Conservation (phyloP, 2,329 filamentous ascomycete species). For the Diaporthe ilicicola region DNA sequence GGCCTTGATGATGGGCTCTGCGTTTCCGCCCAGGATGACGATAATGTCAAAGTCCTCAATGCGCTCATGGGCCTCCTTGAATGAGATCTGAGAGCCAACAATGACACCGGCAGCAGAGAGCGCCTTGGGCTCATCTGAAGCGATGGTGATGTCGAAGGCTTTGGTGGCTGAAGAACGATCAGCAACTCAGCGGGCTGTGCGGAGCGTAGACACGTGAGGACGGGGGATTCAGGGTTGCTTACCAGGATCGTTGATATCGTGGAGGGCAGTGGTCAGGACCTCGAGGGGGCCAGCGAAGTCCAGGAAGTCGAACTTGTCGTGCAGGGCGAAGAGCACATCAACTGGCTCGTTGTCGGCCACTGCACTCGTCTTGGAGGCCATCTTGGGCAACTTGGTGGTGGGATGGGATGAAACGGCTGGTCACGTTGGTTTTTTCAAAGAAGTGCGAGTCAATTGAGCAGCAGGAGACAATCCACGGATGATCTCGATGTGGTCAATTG, state of each 20-base stretch:
- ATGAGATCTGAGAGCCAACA: conserved; percentile 78
- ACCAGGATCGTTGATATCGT: conserved; percentile 63
- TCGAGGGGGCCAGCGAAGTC: conserved; percentile 66
- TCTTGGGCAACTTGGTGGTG: conserved; percentile 50
- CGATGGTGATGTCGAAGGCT: conserved; percentile 67
- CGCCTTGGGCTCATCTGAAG: conserved; percentile 61
- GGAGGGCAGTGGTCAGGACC: conserved; percentile 58
- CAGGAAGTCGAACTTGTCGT: conserved; percentile 66
- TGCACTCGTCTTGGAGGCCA: conserved; percentile 67
- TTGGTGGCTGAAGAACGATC: conserved; percentile 53
- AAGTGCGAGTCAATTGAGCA: conserved; percentile 25
- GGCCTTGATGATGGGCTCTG: conserved; percentile 69
- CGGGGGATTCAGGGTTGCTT: conserved; percentile 34
- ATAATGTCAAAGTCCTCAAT: conserved; percentile 82
- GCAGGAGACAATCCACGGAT: conserved; percentile 22
- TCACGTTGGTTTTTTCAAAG: conserved; percentile 22
- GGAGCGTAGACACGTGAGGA: background rate
- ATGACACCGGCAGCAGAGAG: conserved; percentile 71
- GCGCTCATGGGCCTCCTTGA: conserved; percentile 78
- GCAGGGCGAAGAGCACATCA: conserved; percentile 68
- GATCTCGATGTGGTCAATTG: conserved; percentile 24
- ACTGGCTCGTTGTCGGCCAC: conserved; percentile 65
- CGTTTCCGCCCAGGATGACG: conserved; percentile 77
- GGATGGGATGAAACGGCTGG: background rate
- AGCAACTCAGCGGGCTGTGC: conserved; percentile 5